These are phyloP conservation scores for Lantana camara DNA, from an alignment of 257 asterid species.

Conservation along the genomic window DNA sequence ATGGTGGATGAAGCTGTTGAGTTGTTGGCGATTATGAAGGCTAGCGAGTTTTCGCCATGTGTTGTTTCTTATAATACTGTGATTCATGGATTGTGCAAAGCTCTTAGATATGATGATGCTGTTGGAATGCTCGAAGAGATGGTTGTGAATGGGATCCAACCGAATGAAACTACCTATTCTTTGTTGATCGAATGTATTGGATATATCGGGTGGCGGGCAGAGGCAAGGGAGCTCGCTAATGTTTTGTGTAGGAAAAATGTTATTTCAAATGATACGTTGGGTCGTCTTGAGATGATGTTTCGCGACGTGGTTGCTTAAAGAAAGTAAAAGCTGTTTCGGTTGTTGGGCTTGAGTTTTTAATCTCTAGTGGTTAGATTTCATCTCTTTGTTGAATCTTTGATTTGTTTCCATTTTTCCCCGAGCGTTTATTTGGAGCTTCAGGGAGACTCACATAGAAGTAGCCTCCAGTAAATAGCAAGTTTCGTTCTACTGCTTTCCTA, in stretches of 20 bases:
- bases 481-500: too few relatives aligned
- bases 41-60: slow-evolving; percentile 51
- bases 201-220: slow-evolving; percentile 67
- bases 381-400: slow-evolving; percentile 10
- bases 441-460: too few relatives aligned
- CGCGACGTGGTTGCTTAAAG: slow-evolving; percentile 35
- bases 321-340: slow-evolving; percentile 22
- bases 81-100: slow-evolving; percentile 80
- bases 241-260: slow-evolving; percentile 43
- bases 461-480: too few relatives aligned
- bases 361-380: background rate
- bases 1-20: slow-evolving; percentile 73
- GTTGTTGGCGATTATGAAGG: slow-evolving; percentile 66
- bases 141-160: slow-evolving; percentile 56
- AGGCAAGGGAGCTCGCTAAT: slow-evolving; percentile 67
- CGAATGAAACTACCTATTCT: slow-evolving; percentile 70
- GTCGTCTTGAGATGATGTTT: slow-evolving; percentile 59
- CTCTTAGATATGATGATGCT: slow-evolving; percentile 62
- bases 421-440: too few relatives aligned
- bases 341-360: background rate
- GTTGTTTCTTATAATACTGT: slow-evolving; percentile 71
- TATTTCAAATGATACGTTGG: slow-evolving; percentile 44
- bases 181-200: slow-evolving; percentile 82
- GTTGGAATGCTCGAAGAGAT: slow-evolving; percentile 52
- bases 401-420: too few relatives aligned